These are phyloP conservation scores for Fusarium robinianum DNA, from an alignment of 2,329 filamentous ascomycete genomes.

Conservation along the genomic window DNA sequence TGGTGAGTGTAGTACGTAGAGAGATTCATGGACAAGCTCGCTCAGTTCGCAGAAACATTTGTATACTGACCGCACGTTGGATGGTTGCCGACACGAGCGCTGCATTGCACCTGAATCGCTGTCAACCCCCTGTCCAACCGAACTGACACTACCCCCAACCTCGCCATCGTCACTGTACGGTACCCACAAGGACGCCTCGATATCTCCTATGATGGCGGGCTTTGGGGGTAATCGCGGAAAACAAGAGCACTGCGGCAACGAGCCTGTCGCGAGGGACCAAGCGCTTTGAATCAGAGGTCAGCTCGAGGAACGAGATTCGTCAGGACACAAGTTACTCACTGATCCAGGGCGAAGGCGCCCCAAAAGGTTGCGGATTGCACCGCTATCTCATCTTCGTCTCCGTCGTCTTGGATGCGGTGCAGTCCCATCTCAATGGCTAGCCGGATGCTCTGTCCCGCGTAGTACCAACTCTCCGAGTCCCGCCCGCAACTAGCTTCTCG, in stretches of 20 bases:
- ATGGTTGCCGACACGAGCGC: conserved; percentile 63
- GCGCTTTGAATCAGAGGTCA: conserved; percentile 50
- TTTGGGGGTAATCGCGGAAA: conserved; percentile 62
- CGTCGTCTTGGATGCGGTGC: conserved; percentile 57
- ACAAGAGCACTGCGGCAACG: conserved; percentile 62
- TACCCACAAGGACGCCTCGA: conserved; percentile 64
- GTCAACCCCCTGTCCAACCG: background rate
- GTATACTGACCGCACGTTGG: conserved; percentile 69
- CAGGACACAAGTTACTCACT: conserved; percentile 52
- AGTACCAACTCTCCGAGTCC: conserved; percentile 74
- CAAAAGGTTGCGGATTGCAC: conserved; percentile 65
- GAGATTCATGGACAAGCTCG: conserved; percentile 72
- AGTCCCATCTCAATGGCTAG: conserved; percentile 74
- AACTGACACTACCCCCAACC: conserved; percentile 24
- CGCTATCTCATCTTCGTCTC: conserved; percentile 60
- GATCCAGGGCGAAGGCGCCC: conserved; percentile 66
- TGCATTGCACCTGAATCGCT: conserved; percentile 53
- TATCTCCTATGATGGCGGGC: conserved; percentile 61
- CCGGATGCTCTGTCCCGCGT: conserved; percentile 72
- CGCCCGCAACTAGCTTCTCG: conserved; percentile 73
- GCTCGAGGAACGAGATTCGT: background rate
- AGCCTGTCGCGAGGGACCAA: conserved; percentile 68
- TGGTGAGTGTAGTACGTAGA: conserved; percentile 74
- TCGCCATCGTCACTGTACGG: conserved; percentile 63
- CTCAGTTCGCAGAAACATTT: conserved; percentile 73